Evolutionary conservation across 768 basidiomycete genomes (phyloP), one percentile per base, ranked within the genome.

Genomic region (Rhodotorula kratochvilovae): DNA sequence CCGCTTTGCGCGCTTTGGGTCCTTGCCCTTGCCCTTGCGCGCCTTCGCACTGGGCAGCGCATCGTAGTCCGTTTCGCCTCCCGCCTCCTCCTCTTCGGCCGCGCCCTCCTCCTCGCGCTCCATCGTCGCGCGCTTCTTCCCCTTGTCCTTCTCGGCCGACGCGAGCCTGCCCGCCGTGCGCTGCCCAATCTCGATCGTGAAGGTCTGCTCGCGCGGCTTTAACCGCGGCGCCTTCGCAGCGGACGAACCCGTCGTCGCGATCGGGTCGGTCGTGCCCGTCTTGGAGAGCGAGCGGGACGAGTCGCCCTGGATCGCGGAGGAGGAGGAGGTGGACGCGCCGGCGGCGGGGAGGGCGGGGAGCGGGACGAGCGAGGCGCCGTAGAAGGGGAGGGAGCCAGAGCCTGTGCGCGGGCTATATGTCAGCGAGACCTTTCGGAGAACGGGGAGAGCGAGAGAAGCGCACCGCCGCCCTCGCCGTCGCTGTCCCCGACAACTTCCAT

Each of bases 381-480:
- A 29, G 57, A 31, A 29, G 42, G 36, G 25, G n/a, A 33, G 11
- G 42, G 39, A 39, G 25, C n/a, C 21, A 3, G 48, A 31, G 39
- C 48, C 36, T 31, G 36, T 3, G 10, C 15, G 16, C 23, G 5
- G 13, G 25, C 4, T 10, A 10, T 1, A 27, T 2, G 63, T 29
- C 11, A 21, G 17, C 36, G 59, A 7, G 3, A 31, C 2, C 35
- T 5, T 29, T 23, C 42, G 0, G 16, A 5, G 31, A 16, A 33
- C 1, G 35, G 23, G 12, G 39, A 45, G 45, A 17, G 54, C 21
- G 33, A 55, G 19, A 25, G 23, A 17, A 25, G 36, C 71, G 45
- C 2, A 62, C 63, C 63, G 10, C 54, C 56, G 25, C 56, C 67
- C 48, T 66, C 67, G 42, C 68, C 65, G 51, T 73, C 72, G 61